These are phyloP conservation scores for Tetrahymena thermophila DNA, from an alignment of 73 alveolate genomes.

Conservation along the genomic window DNA sequence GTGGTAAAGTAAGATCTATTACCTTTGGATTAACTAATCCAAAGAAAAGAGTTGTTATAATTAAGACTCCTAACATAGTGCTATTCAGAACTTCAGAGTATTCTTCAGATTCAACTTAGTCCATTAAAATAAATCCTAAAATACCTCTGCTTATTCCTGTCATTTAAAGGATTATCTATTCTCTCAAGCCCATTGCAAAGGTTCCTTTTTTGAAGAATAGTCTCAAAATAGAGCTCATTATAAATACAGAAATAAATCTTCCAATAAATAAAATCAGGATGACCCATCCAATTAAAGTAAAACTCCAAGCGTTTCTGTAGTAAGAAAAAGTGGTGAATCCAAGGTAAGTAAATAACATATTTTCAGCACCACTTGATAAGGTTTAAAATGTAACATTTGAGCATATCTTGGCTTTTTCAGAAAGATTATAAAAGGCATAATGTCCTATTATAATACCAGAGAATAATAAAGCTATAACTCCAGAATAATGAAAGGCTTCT, in stretches of 20 bases:
- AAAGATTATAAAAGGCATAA: slow-evolving; percentile 73
- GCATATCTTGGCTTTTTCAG: slow-evolving; percentile 73
- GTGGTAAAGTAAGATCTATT: background rate
- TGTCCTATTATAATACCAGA: slow-evolving; percentile 73
- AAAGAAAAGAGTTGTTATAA: background rate
- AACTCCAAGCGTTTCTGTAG: background rate
- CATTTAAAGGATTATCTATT: background rate
- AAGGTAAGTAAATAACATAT: slow-evolving; percentile 73
- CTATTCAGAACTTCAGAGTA: background rate
- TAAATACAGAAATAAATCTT: background rate
- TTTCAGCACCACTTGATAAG: slow-evolving; percentile 73
- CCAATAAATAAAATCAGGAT: background rate
- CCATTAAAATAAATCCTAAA: background rate
- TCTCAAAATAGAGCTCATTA: background rate
- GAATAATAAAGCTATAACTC: slow-evolving; percentile 63
- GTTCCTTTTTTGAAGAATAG: background rate
- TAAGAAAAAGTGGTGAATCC: slow-evolving; percentile 72
- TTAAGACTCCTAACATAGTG: background rate
- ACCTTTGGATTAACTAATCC: background rate
- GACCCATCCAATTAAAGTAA: background rate
- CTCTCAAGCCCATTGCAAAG: background rate
- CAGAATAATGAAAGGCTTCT: slow-evolving; percentile 62
- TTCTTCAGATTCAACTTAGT: background rate
- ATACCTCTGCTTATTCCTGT: background rate
- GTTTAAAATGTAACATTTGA: slow-evolving; percentile 60